Conservation (phyloP, 768 basidiomycete species). For the Russula brevipes region DNA sequence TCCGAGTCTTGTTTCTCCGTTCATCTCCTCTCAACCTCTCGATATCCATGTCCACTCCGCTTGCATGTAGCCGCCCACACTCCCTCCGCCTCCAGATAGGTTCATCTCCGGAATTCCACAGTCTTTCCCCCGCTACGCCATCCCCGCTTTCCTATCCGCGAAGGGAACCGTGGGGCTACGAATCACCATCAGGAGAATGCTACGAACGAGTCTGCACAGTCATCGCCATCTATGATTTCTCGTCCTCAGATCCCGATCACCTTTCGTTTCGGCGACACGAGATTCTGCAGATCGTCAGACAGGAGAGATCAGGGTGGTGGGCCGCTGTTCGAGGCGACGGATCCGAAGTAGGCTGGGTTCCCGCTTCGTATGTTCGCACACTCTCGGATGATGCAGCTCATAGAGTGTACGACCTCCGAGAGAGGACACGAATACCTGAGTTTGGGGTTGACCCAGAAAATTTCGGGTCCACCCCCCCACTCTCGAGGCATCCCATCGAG, state of each 20-base stretch:
- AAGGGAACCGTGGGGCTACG: conserved; percentile 21
- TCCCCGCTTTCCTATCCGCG: conserved; percentile 4
- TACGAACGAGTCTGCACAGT: conserved; percentile 45
- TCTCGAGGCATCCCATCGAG: conserved; percentile 23
- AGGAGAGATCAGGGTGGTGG: conserved; percentile 78
- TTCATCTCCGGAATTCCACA: neutral
- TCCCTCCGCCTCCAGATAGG: conserved; percentile 20
- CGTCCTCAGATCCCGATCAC: conserved; percentile 54
- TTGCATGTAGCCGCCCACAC: conserved; percentile 6
- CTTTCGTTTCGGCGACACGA: conserved; percentile 62
- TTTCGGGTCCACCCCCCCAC: conserved; percentile 37
- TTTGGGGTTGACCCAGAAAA: conserved; percentile 43
- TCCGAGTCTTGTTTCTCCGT: neutral
- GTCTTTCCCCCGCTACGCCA: neutral
- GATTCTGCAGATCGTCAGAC: conserved; percentile 60
- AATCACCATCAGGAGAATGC: conserved; percentile 29
- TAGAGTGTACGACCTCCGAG: conserved; percentile 40
- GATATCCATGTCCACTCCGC: conserved; percentile 12
- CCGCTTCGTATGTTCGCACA: conserved; percentile 59
- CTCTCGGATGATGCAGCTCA: conserved; percentile 50
- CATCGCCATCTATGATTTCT: conserved; percentile 64
- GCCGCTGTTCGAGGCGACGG: conserved; percentile 58
- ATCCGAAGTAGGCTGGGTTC: conserved; percentile 67
- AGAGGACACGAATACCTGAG: conserved; percentile 40
- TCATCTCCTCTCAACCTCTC: neutral